phyloP scores from a whole-genome alignment of 495 filamentous ascomycete species.

The Ascobolus immersus region DNA sequence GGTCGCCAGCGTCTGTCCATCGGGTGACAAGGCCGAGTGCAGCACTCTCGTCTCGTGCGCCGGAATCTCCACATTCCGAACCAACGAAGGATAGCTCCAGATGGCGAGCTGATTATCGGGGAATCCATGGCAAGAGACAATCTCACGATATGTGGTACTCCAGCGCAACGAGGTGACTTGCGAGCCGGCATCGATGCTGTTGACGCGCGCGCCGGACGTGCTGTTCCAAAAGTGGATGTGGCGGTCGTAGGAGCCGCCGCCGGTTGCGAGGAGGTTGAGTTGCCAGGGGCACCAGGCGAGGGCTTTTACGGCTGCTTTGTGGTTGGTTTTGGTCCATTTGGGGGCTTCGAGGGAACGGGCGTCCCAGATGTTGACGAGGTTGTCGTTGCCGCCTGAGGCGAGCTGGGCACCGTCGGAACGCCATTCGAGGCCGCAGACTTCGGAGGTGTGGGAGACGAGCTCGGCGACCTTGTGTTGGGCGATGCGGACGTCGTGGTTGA shows the following conservation, averaged over 20 bases:
- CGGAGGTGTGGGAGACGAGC: slow-evolving; percentile 83
- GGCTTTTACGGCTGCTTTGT: slow-evolving; percentile 93
- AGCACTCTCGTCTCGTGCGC: slow-evolving; percentile 95
- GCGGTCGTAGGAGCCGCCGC: slow-evolving; percentile 83
- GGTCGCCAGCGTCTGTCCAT: slow-evolving; percentile 90
- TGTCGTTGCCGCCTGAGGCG: slow-evolving; percentile 93
- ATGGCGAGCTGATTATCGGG: slow-evolving; percentile 97
- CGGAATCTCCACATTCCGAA: slow-evolving; percentile 93
- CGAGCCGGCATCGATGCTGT: slow-evolving; percentile 94
- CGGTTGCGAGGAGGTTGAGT: slow-evolving; percentile 82
- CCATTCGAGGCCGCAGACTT: slow-evolving; percentile 97
- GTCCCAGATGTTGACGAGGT: slow-evolving; percentile 97
- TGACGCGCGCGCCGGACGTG: slow-evolving; percentile 84
- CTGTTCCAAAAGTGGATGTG: slow-evolving; percentile 99
- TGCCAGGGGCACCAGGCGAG: slow-evolving; percentile 99
- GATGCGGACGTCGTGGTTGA: slow-evolving; percentile 95
- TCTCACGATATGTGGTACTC: slow-evolving; percentile 91
- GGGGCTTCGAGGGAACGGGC: slow-evolving; percentile 72
- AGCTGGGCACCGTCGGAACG: slow-evolving; percentile 85
- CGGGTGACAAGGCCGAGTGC: slow-evolving; percentile 81
- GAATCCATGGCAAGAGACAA: slow-evolving; percentile 87
- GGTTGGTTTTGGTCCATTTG: slow-evolving; percentile 98
- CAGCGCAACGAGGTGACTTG: slow-evolving; percentile 89
- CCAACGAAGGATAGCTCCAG: slow-evolving; percentile 92
- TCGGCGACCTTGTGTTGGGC: slow-evolving; percentile 95